A percentile compares a stretch with the other conserved stretches of the same genome.
Evolutionary conservation across 257 asterid genomes (phyloP).

Genomic region (Cinchona pubescens): DNA sequence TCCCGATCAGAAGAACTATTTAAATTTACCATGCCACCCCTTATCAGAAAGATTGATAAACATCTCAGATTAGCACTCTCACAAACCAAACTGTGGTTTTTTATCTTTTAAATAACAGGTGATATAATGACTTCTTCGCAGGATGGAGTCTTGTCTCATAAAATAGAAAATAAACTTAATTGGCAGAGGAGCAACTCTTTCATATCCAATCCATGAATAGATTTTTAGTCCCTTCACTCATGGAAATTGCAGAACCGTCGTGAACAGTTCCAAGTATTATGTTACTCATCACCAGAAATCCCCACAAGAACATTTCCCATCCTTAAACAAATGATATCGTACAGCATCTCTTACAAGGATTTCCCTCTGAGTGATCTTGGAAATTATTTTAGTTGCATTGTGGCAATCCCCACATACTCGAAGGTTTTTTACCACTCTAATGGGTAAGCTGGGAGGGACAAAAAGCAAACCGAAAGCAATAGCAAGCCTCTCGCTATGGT

Average conservation of each 20-base stretch:
- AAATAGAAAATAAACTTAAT: not conserved
- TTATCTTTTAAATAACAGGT: not conserved
- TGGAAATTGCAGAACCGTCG: not conserved
- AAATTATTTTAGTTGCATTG: constrained; percentile 46
- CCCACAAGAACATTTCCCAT: constrained; percentile 48
- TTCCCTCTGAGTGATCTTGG: constrained; percentile 44
- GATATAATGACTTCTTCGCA: not conserved
- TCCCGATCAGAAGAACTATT: not conserved
- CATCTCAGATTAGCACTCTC: not conserved
- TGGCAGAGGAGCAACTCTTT: constrained; percentile 2
- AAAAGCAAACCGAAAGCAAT: constrained; percentile 49
- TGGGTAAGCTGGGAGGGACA: constrained; percentile 30
- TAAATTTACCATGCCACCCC: not conserved
- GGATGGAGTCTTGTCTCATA: not conserved
- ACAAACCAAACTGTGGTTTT: constrained; percentile 2
- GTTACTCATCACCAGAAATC: constrained; percentile 39
- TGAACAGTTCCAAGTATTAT: not conserved
- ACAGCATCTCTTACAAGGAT: constrained; percentile 47
- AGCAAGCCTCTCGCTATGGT: constrained; percentile 50
- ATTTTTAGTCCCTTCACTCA: not conserved
- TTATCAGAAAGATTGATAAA: not conserved
- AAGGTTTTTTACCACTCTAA: constrained; percentile 50
- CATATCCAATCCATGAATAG: not conserved
- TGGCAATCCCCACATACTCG: constrained; percentile 46
- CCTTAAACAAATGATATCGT: constrained; percentile 42